Percentiles rank a stretch among this genome's conserved stretches.
Conservation (phyloP, 495 filamentous ascomycete species). For the Daldinia caldariorum region DNA sequence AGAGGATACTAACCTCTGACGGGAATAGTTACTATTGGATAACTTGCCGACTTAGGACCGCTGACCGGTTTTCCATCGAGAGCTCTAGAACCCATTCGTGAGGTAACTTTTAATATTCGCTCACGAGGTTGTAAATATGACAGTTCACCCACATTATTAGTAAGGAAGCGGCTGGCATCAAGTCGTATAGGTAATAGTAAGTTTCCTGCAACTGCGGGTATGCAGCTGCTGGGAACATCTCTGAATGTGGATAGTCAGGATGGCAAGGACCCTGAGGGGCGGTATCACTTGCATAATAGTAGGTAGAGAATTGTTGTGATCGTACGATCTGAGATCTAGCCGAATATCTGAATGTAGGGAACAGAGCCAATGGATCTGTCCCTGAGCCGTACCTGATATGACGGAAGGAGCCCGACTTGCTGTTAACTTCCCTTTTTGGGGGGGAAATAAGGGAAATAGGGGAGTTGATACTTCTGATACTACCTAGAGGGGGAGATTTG, state of each 20-base stretch:
- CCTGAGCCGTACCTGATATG: conserved; percentile 33
- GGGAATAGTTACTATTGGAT: not conserved
- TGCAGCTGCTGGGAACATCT: conserved; percentile 20
- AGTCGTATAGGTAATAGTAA: conserved; percentile 26
- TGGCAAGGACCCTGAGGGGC: conserved; percentile 24
- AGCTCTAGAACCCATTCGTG: conserved; percentile 3
- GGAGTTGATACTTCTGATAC: conserved; percentile 12
- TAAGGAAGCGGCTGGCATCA: conserved; percentile 15
- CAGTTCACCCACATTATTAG: conserved; percentile 11
- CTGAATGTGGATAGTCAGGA: conserved; percentile 3
- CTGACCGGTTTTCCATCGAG: conserved; percentile 24
- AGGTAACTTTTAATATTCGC: conserved; percentile 12
- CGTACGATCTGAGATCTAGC: conserved; percentile 44
- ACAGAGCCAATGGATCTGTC: conserved; percentile 25
- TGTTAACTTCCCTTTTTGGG: not conserved
- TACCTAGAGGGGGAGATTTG: conserved; percentile 1
- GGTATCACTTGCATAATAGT: conserved; percentile 29
- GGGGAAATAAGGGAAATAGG: conserved; percentile 12
- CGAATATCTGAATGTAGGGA: conserved; percentile 24
- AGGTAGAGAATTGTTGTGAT: conserved; percentile 25
- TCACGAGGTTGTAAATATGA: conserved; percentile 18
- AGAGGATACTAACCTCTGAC: not conserved
- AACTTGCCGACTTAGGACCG: conserved; percentile 24
- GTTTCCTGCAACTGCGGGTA: conserved; percentile 33
- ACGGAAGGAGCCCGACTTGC: conserved; percentile 28